Evolutionary conservation across 257 asterid genomes (phyloP).

Genomic region (Petunia secreta): DNA sequence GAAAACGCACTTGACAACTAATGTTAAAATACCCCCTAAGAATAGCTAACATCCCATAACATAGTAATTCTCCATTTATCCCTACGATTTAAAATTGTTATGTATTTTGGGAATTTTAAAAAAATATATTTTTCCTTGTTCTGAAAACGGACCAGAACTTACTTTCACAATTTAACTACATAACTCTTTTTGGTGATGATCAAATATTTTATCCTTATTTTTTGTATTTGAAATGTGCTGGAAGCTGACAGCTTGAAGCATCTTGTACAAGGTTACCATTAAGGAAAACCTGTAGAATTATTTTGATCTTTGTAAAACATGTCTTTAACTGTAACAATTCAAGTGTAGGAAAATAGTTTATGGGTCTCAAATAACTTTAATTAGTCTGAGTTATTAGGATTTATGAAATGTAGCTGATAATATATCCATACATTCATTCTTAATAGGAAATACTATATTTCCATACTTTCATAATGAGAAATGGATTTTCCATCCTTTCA

Average conservation of each 20-base stretch:
- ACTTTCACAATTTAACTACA: background rate
- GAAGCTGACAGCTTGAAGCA: background rate
- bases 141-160: too few species aligned
- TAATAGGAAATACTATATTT: background rate
- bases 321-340: background rate
- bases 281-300: background rate
- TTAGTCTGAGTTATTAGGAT: background rate
- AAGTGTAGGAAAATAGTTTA: background rate
- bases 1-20: too few species aligned
- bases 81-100: too few species aligned
- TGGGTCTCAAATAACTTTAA: background rate
- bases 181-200: background rate
- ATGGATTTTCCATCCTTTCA: background rate
- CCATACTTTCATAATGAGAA: background rate
- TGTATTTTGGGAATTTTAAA: too few species aligned
- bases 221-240: conserved; percentile 1
- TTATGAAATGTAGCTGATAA: background rate
- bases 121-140: too few species aligned
- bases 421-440: too few species aligned
- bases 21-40: too few species aligned
- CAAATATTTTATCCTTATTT: background rate
- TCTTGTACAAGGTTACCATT: background rate
- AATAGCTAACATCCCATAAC: too few species aligned
- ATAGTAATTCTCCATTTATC: too few species aligned
- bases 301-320: background rate